A percentile compares a stretch with the other conserved stretches of the same genome.
These are phyloP conservation scores for Tricholoma saponaceum DNA, from an alignment of 768 basidiomycete genomes.

Conservation along the genomic window DNA sequence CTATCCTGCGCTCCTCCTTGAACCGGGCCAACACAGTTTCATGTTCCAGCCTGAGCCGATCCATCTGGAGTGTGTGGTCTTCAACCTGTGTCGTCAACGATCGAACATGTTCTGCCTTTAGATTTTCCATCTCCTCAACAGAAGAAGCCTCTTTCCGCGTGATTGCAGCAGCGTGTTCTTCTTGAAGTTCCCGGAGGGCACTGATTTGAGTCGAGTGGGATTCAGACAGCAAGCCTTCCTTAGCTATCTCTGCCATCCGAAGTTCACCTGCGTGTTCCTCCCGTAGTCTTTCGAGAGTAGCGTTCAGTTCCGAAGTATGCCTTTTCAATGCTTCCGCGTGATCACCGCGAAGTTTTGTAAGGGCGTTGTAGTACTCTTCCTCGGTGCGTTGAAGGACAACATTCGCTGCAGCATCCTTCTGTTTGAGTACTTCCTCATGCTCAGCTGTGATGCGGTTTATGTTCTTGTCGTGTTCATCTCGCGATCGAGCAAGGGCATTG, in stretches of 20 bases:
- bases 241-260: constrained; percentile 70
- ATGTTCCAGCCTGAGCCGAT: constrained; percentile 60
- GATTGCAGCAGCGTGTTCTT: constrained; percentile 67
- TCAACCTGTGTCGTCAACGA: constrained; percentile 52
- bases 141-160: constrained; percentile 63
- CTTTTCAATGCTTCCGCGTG: constrained; percentile 64
- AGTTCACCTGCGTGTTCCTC: constrained; percentile 76
- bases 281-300: constrained; percentile 62
- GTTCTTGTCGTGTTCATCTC: constrained; percentile 50
- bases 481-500: constrained; percentile 40
- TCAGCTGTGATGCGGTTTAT: constrained; percentile 46
- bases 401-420: constrained; percentile 57
- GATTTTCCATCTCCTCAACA: constrained; percentile 57
- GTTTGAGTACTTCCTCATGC: constrained; percentile 53
- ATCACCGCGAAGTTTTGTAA: constrained; percentile 72
- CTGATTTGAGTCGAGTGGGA: constrained; percentile 64
- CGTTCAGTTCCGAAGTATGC: constrained; percentile 55
- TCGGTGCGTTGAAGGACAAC: constrained; percentile 62
- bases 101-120: constrained; percentile 61
- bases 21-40: constrained; percentile 46
- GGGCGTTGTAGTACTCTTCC: constrained; percentile 77
- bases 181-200: constrained; percentile 63
- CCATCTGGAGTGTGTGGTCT: constrained; percentile 55
- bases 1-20: constrained; percentile 49
- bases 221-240: constrained; percentile 70